Evolutionary conservation across 257 asterid species (phyloP), one percentile per base, ranked within the genome.

Genomic region (Solanum okadae): DNA sequence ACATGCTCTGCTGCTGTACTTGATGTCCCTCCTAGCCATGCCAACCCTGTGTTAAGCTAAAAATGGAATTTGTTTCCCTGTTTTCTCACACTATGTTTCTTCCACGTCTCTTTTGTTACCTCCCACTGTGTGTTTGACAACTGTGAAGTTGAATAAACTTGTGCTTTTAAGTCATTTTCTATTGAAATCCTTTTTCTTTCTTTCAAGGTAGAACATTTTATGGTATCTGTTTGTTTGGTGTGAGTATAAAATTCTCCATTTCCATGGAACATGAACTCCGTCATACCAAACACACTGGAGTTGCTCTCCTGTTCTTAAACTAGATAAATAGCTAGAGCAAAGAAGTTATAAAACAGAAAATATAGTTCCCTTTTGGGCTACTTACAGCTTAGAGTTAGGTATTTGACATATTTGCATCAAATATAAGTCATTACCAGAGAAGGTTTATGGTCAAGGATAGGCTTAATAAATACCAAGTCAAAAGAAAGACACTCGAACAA

Each of bases 1-100:
- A 91, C 77, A 52, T 89, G 5, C 25, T 87, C 76, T 92, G 91
- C 90, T 88, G 92, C 11, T 86, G 85, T 70, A n/a, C 20, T 34
- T 91, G 31, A 11, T 83, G 85, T 56, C 44, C n/a, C 38, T 91
- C 87, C 63, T 14, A 85, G 78, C 7, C 85, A 44, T 25, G 29
- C 16, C 68, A 81, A 46, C 4, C 18, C 67, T 81, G 12, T 79
- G 27, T 81, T 4, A 42, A 40, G 37, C 23, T 78, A 8, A 42
- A 78, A 25, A 8, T 25, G 37, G 37, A 42, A 79, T n/a, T 25
- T 44, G 38, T 40, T 79, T 10, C 40, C 38, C 6, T 81, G 38
- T 8, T 25, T 42, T 76, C 27, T 5, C 15, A 27, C 85, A 25
- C 65, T 42, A 1, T 16, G 40, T 44, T 79, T 46, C 67, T 42